These are phyloP conservation scores for Diaporthe aspalathi DNA, from an alignment of 2,329 filamentous ascomycete genomes.

Conservation along the genomic window DNA sequence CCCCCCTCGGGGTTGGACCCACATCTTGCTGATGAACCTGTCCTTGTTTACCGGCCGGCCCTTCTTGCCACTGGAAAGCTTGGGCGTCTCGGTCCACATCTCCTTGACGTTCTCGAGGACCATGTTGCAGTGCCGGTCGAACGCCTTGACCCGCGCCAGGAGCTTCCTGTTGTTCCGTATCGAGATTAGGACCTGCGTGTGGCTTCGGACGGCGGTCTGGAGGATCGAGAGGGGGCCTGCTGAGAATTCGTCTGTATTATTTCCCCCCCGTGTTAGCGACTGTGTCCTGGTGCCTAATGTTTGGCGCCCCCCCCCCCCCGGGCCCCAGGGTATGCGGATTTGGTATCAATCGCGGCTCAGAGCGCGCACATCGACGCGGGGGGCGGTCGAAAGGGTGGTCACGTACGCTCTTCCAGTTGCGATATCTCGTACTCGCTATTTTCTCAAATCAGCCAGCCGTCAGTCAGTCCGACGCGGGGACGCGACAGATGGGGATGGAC, in stretches of 20 bases:
- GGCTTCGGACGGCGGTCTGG: slow-evolving; percentile 93
- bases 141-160: slow-evolving; percentile 96
- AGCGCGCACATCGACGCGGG: not conserved
- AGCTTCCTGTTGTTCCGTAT: slow-evolving; percentile 99
- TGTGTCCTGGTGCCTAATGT: not conserved
- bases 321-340: not conserved
- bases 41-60: slow-evolving; percentile 96
- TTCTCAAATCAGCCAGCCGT: no score
- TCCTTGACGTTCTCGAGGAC: slow-evolving; percentile 97
- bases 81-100: slow-evolving; percentile 98
- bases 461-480: not conserved
- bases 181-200: slow-evolving; percentile 96
- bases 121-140: slow-evolving; percentile 99
- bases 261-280: slow-evolving; percentile 35
- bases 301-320: no score
- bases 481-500: slow-evolving; percentile 31
- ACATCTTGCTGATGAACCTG: slow-evolving; percentile 98
- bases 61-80: slow-evolving; percentile 85
- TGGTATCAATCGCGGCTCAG: not conserved
- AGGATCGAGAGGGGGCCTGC: slow-evolving; percentile 81
- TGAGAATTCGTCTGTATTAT: slow-evolving; percentile 65
- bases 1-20: slow-evolving; percentile 49
- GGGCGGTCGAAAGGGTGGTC: not conserved
- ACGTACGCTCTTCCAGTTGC: slow-evolving; percentile 59
- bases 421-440: slow-evolving; percentile 89